A percentile compares a stretch with the other conserved stretches of the same genome.
These are phyloP conservation scores for Aspergillus amoenus DNA, from an alignment of 2,329 filamentous ascomycete species.

Conservation along the genomic window DNA sequence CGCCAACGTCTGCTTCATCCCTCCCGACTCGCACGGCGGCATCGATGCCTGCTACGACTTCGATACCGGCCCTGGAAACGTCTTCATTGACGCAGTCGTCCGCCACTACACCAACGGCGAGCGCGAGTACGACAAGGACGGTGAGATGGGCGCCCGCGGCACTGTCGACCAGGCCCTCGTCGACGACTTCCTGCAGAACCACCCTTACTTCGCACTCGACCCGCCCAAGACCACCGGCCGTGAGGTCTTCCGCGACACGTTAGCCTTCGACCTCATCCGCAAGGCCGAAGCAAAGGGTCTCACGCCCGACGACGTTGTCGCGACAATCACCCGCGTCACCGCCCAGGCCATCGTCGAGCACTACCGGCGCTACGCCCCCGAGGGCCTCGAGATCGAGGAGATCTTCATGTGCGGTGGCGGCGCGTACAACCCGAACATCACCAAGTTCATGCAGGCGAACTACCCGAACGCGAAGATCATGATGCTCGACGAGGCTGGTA, in stretches of 20 bases:
- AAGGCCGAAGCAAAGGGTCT: background rate
- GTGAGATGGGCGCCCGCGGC: constrained; percentile 51
- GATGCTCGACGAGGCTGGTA: constrained; percentile 58
- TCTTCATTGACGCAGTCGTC: constrained; percentile 57
- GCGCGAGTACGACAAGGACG: constrained; percentile 53
- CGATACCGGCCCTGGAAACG: constrained; percentile 58
- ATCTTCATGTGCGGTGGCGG: constrained; percentile 53
- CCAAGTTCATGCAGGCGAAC: constrained; percentile 50
- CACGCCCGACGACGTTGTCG: background rate
- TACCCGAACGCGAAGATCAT: constrained; percentile 52
- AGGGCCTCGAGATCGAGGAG: constrained; percentile 50
- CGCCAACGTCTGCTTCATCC: constrained; percentile 61
- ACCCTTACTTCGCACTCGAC: constrained; percentile 50
- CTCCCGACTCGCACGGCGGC: constrained; percentile 43
- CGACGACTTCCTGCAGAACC: constrained; percentile 50
- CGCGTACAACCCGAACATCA: constrained; percentile 46
- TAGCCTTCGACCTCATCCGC: background rate
- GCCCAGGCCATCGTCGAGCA: constrained; percentile 58
- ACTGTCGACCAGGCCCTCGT: constrained; percentile 49
- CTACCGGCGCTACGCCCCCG: constrained; percentile 51
- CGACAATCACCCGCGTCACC: constrained; percentile 52
- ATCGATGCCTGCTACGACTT: constrained; percentile 50
- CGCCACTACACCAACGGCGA: constrained; percentile 54
- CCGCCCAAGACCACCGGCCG: constrained; percentile 60
- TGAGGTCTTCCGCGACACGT: constrained; percentile 50